Base-by-base conservation (phyloP, 805 yeast genomes). In the Ogataea methanolica region DNA sequence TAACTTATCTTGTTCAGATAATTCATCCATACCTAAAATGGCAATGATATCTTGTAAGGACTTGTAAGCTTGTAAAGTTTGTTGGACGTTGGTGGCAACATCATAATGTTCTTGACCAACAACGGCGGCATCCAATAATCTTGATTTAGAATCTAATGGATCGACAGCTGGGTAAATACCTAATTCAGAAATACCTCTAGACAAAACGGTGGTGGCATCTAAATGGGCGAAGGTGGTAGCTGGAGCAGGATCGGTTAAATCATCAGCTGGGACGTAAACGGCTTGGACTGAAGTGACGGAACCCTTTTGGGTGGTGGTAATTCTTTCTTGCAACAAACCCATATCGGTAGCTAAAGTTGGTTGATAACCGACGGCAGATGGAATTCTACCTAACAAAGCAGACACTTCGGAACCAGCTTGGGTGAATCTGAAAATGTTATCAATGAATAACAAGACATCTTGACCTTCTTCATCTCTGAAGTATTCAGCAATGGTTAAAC, bases 91-190 rank as follows among this genome's bases (percentile, higher is more conserved):
- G 63, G 96, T 79, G 58, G 99, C 99, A 72, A 86, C 89, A 63
- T 85, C 86, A 79, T 94, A 94, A 81, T 94, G 99, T 81, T 94
- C 99, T 77, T 89, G 87, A 76, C 99, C 99, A 66, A 94, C 97
- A 69, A 94, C 94, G 58, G 96, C 68, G 68, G 85, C 96, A 74
- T 94, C 99, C 72, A 94, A 85, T 73, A 94, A 86, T 85, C 99
- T 90, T 55, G 98, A 94, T 79, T 87, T 92, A 71, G 99, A 94
- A 80, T 92, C 99, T 75, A 94, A 87, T 70, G 99, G 99, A 79
- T 94, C 99, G 82, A 94, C 99, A 71, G 99, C 99, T 73, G 99
- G 99, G 90, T 94, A 94, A 75, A 94, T 94, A 91, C 98, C 98
- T 76, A 94, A 83, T 82, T 94, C 99, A 55, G 99, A 94, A 72